Evolutionary conservation across 352 stramenopile species (phyloP), one percentile per base, ranked within the genome.

Genomic region (Phytophthora europaea): DNA sequence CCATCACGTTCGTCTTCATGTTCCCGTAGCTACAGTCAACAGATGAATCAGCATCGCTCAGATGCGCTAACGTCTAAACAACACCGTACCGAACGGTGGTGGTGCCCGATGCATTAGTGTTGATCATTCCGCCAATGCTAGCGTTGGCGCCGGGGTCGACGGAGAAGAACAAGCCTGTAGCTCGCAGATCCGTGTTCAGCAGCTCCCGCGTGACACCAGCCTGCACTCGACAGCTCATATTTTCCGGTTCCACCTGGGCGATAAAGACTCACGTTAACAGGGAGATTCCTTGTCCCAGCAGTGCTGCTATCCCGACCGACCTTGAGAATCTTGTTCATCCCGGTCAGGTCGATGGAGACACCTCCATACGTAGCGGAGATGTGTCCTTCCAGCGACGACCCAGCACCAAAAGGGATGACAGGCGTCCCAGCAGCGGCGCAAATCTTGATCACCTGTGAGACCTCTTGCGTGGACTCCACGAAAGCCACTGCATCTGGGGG

Each of bases 61-160:
- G 40, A 12, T 48, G 40, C 3, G 8, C 40, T 22, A n/a, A 9
- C 33, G 48, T 3, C 45, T 31, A 66, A 10, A 15, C 22, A 55
- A 16, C 6, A 15, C 36, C 65, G 7, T 70, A 78, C 66, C 66
- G 68, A 26, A 81, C 67, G 6, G 91, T 96, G 15, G 90, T 97
- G 2, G 90, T 96, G 16, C 92, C 92, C 12, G 90, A 97, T 1
- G 91, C 94, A 52, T 96, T 95, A 16, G 90, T 97, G 22, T 81
- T 77, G 65, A 91, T 80, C 97, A 99, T 99, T 52, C 97, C 97
- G 18, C 97, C 97, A 38, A 99, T 83, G 38, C 89, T 98, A 5
- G 97, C 97, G 67, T 99, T 98, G 10, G 98, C 96, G 34, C 97
- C 97, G 7, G 97, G 98, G 72, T 99, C 98, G n/a, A 99, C 93